Conservation (phyloP, 2,329 filamentous ascomycete species). For the Clonostachys rosea region DNA sequence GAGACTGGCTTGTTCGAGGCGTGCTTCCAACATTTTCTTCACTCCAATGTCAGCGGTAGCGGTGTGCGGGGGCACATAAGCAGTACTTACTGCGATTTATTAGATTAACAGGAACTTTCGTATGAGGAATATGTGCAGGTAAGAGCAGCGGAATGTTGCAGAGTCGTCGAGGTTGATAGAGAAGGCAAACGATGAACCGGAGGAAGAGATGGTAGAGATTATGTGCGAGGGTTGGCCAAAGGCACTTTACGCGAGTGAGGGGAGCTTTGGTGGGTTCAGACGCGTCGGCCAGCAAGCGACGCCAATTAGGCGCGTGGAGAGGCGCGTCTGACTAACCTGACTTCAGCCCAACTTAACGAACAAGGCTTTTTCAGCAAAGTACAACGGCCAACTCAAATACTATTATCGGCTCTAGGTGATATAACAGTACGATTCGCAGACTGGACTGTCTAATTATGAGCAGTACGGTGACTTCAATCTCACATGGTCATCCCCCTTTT, state of each 20-base stretch:
- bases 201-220: conserved; percentile 1
- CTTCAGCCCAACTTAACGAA: conserved; percentile 1
- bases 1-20: conserved; percentile 87
- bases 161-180: background rate
- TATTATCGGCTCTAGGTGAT: too few relatives aligned
- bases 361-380: background rate
- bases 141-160: background rate
- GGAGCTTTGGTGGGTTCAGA: conserved; percentile 15
- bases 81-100: background rate
- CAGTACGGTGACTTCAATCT: too few relatives aligned
- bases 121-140: background rate
- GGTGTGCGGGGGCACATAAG: too few relatives aligned
- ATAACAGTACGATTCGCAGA: too few relatives aligned
- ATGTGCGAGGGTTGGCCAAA: conserved; percentile 8
- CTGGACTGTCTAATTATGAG: too few relatives aligned
- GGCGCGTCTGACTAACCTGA: background rate
- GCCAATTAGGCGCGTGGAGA: conserved; percentile 21
- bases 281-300: conserved; percentile 18
- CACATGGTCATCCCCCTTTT: too few relatives aligned
- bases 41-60: background rate
- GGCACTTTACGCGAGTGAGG: conserved; percentile 25
- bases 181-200: conserved; percentile 5
- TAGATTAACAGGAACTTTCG: background rate
- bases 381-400: background rate
- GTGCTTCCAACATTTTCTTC: conserved; percentile 84